Evolutionary conservation across 768 basidiomycete genomes (phyloP), one percentile per base, ranked within the genome.

Genomic region (Boletus subparvulus): DNA sequence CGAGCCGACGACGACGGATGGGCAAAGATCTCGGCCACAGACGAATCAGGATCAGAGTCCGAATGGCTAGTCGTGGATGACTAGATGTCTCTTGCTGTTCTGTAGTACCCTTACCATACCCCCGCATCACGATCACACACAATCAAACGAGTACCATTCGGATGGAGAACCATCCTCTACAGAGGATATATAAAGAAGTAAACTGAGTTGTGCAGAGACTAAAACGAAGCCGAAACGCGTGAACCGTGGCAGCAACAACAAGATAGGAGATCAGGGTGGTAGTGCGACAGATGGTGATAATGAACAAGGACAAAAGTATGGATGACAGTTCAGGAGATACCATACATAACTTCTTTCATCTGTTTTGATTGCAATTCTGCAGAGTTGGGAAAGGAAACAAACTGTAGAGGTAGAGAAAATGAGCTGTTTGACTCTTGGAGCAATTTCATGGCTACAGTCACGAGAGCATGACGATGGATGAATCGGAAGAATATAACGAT

Each of bases 61-160:
- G 91, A 94, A 92, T 93, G 92, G 90, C 66, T 93, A 66, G 86
- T 92, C 28, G 78, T 92, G 32, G 79, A 83, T 57, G 79, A 82
- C 59, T 70, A 70, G 60, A 61, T 28, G 21, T 47, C 16, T 49
- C 13, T 48, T 50, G 33, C n/a, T 55, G 26, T 17, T 50, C 37
- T 41, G 49, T 55, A 62, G 40, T 61, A 68, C 59, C 49, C 65
- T 40, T 52, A 58, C 46, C 55, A 72, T 71, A 69, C 60, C 63
- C 62, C 47, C 47, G 10, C 48, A 50, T 50, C 54, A 24, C 28
- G 35, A 58, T 50, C 39, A 8, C 54, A 39, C 60, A 50, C 48
- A 55, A 54, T 56, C 53, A 56, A 60, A 60, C 43, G 33, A 65
- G 55, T 64, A 63, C 54, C 41, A 62, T 70, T 68, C 62, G 61